Evolutionary conservation across 805 yeast genomes (phyloP).

Genomic region (Candida ponderosae): DNA sequence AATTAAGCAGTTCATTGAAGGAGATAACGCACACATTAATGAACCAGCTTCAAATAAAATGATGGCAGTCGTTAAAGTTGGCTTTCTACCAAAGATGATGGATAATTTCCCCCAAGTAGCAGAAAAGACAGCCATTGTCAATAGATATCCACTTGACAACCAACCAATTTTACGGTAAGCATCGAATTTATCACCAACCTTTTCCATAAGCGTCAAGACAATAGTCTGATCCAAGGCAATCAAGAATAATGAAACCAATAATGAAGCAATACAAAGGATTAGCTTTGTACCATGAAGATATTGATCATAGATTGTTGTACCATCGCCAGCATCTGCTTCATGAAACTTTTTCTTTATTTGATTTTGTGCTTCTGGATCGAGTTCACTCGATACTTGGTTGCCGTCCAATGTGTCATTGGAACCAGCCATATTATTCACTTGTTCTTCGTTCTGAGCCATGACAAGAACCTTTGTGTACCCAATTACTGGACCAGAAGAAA

Average conservation of each 20-base stretch:
- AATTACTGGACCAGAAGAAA: no score
- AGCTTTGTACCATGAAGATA: not conserved
- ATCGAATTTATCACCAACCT: conserved; percentile 40
- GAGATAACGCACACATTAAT: conserved; percentile 37
- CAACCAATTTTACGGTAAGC: conserved; percentile 49
- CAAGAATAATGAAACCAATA: conserved; percentile 19
- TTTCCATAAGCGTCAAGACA: conserved; percentile 40
- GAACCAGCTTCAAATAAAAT: conserved; percentile 57
- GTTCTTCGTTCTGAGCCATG: no score
- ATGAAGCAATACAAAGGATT: conserved; percentile 9
- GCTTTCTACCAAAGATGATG: conserved; percentile 50
- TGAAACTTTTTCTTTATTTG: conserved; percentile 2
- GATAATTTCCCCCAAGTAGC: conserved; percentile 54
- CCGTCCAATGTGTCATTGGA: no score
- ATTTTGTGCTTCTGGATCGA: no score
- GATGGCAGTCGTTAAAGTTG: conserved; percentile 38
- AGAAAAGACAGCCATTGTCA: conserved; percentile 45
- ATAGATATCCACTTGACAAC: conserved; percentile 46
- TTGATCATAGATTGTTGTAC: conserved; percentile 1
- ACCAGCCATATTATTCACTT: no score
- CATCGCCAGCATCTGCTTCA: conserved; percentile 1
- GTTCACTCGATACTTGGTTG: no score
- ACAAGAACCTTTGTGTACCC: no score
- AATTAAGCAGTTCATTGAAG: conserved; percentile 50
- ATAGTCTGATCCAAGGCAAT: conserved; percentile 55